Evolutionary conservation across 169 alveolate genomes (phyloP), one percentile per base, ranked within the genome.

Genomic region (Condylostoma magnum): DNA sequence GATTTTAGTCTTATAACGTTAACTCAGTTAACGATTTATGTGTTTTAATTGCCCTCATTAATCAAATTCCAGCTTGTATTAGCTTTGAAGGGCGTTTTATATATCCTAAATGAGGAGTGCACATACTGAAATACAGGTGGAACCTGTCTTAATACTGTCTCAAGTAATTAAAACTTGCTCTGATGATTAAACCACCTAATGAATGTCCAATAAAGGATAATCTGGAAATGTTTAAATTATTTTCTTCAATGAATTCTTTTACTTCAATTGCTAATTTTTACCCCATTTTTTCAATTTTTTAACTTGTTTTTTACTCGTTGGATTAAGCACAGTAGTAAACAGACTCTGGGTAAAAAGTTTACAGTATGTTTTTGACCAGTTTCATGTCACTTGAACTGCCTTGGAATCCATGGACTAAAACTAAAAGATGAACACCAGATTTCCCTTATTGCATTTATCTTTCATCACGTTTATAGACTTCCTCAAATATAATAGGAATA

Each of bases 201-300:
- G 93, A 83, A 69, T 92, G 97, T 1, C 97, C 97, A 30, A 92
- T 86, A 74, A 89, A 92, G 1, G 97, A 89, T 31, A 96, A 69
- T 58, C 91, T 85, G 30, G 88, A 81, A 27, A 89, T 76, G 15
- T 71, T 67, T 67, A 51, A 86, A 81, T 30, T 46, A 77, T 88
- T 85, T 53, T 79, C 86, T 44, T 81, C 57, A 5, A 92, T 80
- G 65, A 87, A 90, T 6, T 79, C 65, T 54, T 76, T 71, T 4
- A 90, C 86, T 79, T 92, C 95, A 15, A 73, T 53, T 1, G 95
- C 94, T 63, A 92, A 54, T 50, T 86, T 85, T 80, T 84, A 80
- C 12, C 97, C 97, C 92, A 85, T 86, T 50, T 86, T 87, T 1
- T 82, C 70, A 5, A 92, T 80, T 51, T 87, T 87, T 1, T 83